Base-by-base conservation (phyloP, 2,329 filamentous ascomycete species). In the Raffaelea deltoideospora region DNA sequence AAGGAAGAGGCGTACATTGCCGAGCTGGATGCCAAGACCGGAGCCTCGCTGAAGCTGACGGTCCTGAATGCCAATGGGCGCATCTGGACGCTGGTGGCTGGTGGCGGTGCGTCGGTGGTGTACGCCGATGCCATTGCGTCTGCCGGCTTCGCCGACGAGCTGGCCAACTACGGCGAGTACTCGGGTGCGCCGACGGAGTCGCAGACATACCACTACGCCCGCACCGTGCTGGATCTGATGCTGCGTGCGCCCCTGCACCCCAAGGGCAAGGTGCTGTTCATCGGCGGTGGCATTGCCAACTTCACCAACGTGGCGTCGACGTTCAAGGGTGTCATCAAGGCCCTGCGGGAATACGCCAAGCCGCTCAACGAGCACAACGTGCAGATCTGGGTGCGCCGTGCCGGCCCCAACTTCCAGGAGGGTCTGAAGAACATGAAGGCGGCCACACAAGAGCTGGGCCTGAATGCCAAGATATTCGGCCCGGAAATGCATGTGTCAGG, bases 141-240 rank as follows among this genome's bases (percentile, higher is more conserved):
- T 43, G 77, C 85, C 54, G 90, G 90, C 47, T 96, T 93, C 59
- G 86, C 92, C 45, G 78, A 85, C 52, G 87, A 98, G 64, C 77
- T 98, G 37, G 90, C 90, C 67, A 98, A 98, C 78, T 98, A 98
- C 58, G 90, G 90, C 61, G 90, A 98, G 67, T 98, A 98, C 79
- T 96, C 90, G 46, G 90, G 90, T 67, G 90, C 90, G 46, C 90
- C 90, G 49, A 96, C 86, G 43, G 90, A 98, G 77, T 93, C 86
- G 32, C 90, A 98, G 67, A 96, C 90, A 43, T 98, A 84, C 78
- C 87, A 96, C 77, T 98, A 98, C 65, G 87, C 90, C 55, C 82
- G 83, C 55, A 98, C 90, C 22, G 85, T 98, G 46, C 72, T 98
- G 45, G 90, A 98, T 60, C 77, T 98, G 46, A 93, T 98, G 84